These are phyloP conservation scores for Populus simonii DNA, from an alignment of 345 rosid species.

Conservation along the genomic window DNA sequence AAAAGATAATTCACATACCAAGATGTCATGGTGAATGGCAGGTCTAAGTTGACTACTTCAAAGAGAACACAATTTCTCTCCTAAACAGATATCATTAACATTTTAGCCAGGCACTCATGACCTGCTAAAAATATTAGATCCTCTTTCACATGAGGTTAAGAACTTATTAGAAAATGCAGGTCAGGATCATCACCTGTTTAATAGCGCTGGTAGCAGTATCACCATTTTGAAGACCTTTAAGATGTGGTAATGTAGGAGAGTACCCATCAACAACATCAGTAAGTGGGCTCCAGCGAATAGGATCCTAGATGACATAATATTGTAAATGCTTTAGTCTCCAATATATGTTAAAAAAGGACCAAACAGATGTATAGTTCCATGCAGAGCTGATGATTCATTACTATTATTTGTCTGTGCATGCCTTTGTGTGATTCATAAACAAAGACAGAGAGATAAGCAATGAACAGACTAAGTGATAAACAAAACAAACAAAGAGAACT, in stretches of 20 bases:
- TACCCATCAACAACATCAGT: constrained; percentile 95
- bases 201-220: constrained; percentile 99
- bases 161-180: constrained; percentile 9
- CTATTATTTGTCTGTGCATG: background rate
- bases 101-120: constrained; percentile 1
- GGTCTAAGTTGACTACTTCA: background rate
- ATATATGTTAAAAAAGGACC: background rate
- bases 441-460: background rate
- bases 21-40: background rate
- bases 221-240: constrained; percentile 98
- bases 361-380: background rate
- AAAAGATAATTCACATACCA: background rate
- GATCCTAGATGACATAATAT: constrained; percentile 54
- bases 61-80: background rate
- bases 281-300: constrained; percentile 96
- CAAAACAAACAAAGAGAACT: background rate
- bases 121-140: background rate
- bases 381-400: background rate
- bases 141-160: background rate
- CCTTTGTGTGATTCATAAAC: background rate
- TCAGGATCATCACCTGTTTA: constrained; percentile 63
- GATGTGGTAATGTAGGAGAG: constrained; percentile 94
- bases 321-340: background rate
- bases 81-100: background rate
- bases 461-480: constrained; percentile 3